Percentiles rank a stretch among this genome's conserved stretches.
Evolutionary conservation across 2,329 filamentous ascomycete genomes (phyloP).

Genomic region (Drechslera avenae): DNA sequence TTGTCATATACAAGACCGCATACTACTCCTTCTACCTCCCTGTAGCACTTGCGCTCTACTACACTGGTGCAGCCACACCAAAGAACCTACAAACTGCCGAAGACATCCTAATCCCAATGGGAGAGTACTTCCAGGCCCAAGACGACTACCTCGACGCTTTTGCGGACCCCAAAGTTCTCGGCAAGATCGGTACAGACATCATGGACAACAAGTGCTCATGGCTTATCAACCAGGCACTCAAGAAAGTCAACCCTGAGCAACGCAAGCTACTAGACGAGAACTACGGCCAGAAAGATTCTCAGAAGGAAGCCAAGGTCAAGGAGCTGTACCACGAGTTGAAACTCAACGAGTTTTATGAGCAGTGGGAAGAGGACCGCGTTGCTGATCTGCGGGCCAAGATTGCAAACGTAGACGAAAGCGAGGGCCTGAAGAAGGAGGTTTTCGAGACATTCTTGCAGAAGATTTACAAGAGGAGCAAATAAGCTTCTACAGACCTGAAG

Average conservation of each 20-base stretch:
- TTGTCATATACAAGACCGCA: constrained; percentile 99
- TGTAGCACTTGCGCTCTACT: constrained; percentile 86
- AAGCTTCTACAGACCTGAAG: constrained; percentile 46
- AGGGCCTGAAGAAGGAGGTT: constrained; percentile 86
- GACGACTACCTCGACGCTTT: constrained; percentile 99
- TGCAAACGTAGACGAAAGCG: constrained; percentile 77
- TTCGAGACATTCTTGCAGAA: constrained; percentile 91
- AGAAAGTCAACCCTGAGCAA: constrained; percentile 81
- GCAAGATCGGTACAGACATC: constrained; percentile 99
- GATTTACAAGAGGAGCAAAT: constrained; percentile 99
- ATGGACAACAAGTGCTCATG: constrained; percentile 99
- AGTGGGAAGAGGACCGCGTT: constrained; percentile 88
- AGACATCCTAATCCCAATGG: constrained; percentile 93
- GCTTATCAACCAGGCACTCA: constrained; percentile 93
- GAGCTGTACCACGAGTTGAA: constrained; percentile 84
- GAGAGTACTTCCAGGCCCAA: constrained; percentile 99
- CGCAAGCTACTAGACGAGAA: constrained; percentile 85
- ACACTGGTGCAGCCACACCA: constrained; percentile 81
- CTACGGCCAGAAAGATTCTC: constrained; percentile 89
- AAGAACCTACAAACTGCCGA: constrained; percentile 88
- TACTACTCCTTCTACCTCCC: constrained; percentile 99
- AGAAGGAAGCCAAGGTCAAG: constrained; percentile 85
- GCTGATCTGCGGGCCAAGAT: constrained; percentile 79
- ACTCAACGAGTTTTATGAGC: constrained; percentile 80
- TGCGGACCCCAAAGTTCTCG: constrained; percentile 87